Evolutionary conservation across 306 rosid species (phyloP).

Genomic region (Canavalia gladiata): DNA sequence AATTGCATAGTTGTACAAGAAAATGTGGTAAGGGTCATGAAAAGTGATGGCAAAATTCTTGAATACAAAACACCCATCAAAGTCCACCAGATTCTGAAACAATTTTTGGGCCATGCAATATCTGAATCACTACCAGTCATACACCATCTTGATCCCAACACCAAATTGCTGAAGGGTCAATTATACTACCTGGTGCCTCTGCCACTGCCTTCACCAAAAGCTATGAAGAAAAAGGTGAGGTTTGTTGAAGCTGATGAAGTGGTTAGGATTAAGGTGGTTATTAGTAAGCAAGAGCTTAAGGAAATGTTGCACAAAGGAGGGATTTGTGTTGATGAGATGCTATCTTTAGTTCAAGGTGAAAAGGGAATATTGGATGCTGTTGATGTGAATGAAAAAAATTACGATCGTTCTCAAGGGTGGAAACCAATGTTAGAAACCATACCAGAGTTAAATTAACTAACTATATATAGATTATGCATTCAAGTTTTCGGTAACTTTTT

Average conservation of each 20-base stretch:
- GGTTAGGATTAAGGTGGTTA: conserved; percentile 71
- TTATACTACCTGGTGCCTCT: conserved; percentile 67
- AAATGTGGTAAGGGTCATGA: conserved; percentile 62
- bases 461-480: too few species aligned
- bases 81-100: conserved; percentile 62
- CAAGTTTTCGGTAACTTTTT: too few species aligned
- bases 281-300: conserved; percentile 68
- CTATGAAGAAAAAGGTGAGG: conserved; percentile 60
- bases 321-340: conserved; percentile 52
- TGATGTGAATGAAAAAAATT: conserved; percentile 9
- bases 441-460: conserved; percentile 62
- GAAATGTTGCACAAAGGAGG: conserved; percentile 63
- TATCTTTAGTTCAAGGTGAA: conserved; percentile 46
- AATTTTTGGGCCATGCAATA: conserved; percentile 66
- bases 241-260: conserved; percentile 60
- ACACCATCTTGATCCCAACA: conserved; percentile 60
- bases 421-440: conserved; percentile 75
- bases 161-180: conserved; percentile 59
- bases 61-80: conserved; percentile 69
- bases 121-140: conserved; percentile 48
- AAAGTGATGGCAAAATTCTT: conserved; percentile 71
- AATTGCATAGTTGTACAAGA: conserved; percentile 65
- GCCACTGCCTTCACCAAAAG: conserved; percentile 41
- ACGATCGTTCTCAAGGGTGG: conserved; percentile 54
- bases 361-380: conserved; percentile 23